phyloP scores from a whole-genome alignment of 2,329 filamentous ascomycete species.

The Fusarium illudens region DNA sequence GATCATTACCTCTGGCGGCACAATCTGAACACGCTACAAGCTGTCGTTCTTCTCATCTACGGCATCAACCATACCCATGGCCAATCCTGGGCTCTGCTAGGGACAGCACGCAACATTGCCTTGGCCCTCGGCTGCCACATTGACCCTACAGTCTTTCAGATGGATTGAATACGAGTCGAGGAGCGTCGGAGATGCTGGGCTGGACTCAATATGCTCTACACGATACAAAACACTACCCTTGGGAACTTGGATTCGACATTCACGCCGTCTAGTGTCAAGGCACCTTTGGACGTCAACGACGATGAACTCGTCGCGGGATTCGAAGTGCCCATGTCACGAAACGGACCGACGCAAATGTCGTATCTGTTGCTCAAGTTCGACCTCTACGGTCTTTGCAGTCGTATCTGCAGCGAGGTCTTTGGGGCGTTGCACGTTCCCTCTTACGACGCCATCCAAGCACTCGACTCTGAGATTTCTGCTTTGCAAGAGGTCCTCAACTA shows the following conservation, averaged over 20 bases:
- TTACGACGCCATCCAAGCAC: not conserved
- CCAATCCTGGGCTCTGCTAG: slow-evolving; percentile 25
- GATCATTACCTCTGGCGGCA: slow-evolving; percentile 26
- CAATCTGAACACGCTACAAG: slow-evolving; percentile 17
- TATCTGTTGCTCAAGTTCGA: not conserved
- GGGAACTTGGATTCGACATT: slow-evolving; percentile 13
- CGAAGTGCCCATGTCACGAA: not conserved
- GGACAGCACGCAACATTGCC: slow-evolving; percentile 17
- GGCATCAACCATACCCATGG: slow-evolving; percentile 30
- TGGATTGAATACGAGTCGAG: slow-evolving; percentile 13
- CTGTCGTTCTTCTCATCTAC: slow-evolving; percentile 17
- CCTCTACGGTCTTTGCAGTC: not conserved
- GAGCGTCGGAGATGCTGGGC: slow-evolving; percentile 27
- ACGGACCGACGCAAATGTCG: not conserved
- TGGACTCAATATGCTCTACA: slow-evolving; percentile 25
- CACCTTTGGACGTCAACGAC: not conserved
- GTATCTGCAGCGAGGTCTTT: not conserved
- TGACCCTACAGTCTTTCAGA: slow-evolving; percentile 11
- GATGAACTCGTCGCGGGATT: not conserved
- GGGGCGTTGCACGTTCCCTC: not conserved
- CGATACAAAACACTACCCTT: slow-evolving; percentile 26
- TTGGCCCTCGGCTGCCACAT: slow-evolving; percentile 20
- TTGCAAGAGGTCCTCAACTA: not conserved
- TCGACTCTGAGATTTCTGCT: not conserved
- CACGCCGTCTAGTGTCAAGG: not conserved